Conservation (phyloP, 2,329 filamentous ascomycete genomes). For the Alternaria novae-zelandiae region DNA sequence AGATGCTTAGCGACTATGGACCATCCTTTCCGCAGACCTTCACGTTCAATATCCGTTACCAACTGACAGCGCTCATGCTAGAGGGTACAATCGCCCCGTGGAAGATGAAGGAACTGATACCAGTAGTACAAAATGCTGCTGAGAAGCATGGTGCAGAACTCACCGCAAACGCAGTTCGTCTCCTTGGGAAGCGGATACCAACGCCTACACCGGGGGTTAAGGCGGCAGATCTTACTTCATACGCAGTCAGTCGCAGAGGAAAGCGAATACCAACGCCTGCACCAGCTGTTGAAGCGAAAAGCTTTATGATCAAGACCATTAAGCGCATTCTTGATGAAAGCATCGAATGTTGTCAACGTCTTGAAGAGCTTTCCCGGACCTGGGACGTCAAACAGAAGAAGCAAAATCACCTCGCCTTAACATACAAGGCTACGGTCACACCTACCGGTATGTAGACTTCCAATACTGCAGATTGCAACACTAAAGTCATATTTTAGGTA, state of each 20-base stretch:
- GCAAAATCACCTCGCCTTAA: constrained; percentile 51
- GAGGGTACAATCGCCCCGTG: constrained; percentile 30
- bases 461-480: neutral
- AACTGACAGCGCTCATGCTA: constrained; percentile 34
- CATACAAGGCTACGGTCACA: constrained; percentile 62
- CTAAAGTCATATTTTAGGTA: constrained; percentile 8
- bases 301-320: constrained; percentile 13
- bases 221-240: constrained; percentile 63
- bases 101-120: constrained; percentile 21
- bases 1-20: constrained; percentile 51
- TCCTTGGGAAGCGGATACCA: constrained; percentile 65
- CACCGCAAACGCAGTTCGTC: constrained; percentile 70
- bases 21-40: constrained; percentile 1
- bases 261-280: constrained; percentile 48
- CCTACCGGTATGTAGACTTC: constrained; percentile 41
- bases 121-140: constrained; percentile 33
- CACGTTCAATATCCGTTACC: constrained; percentile 27
- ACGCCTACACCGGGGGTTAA: constrained; percentile 24
- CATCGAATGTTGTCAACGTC: constrained; percentile 8
- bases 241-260: constrained; percentile 74
- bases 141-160: constrained; percentile 57
- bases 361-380: constrained; percentile 64
- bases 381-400: constrained; percentile 57
- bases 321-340: constrained; percentile 12
- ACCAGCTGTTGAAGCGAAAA: constrained; percentile 15